Evolutionary conservation across 2,329 filamentous ascomycete genomes (phyloP), one percentile per base, ranked within the genome.

Genomic region (Gnomoniopsis smithogilvyi): DNA sequence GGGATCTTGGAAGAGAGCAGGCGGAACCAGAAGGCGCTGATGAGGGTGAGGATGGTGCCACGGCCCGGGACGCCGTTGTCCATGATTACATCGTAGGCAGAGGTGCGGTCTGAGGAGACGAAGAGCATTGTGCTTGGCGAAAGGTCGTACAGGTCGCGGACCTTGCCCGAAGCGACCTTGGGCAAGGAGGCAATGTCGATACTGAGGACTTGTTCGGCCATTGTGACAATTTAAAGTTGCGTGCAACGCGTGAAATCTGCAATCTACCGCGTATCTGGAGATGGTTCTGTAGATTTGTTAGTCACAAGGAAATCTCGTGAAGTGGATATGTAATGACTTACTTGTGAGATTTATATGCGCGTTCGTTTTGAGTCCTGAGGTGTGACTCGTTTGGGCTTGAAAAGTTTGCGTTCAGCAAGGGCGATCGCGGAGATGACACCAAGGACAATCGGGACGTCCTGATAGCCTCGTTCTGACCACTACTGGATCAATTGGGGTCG

Each of bases 21-120:
- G 41, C 71, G 67, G 72, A 86, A 85, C 82, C 82, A 86, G 67
- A 82, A 78, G 15, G 78, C 77, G 53, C 72, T 73, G 60, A 77
- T 67, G 62, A 73, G 69, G 30, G 77, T 80, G 52, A 84, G 74
- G 54, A 84, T 73, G 60, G 72, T 71, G 64, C 83, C 83, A 75
- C 85, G 85, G 69, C 76, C 69, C 49, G 78, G 76, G 53, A 83
- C 77, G 64, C 78, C 78, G 67, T 95, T 97, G 67, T 84, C 78
- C 81, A 96, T 87, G 67, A 96, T 86, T 67, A 96, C 92, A 81
- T 98, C 94, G 79, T 94, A 98, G 58, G 95, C 95, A 24, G 92
- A 96, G 72, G 97, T 95, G 65, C 95, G 89, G 77, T 67, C 66
- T 8, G 67, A 67, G 12, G 67, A 67, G 19, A 66, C 69, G 48